phyloP scores from a whole-genome alignment of 768 basidiomycete species.

The Pulveroboletus sp. region DNA sequence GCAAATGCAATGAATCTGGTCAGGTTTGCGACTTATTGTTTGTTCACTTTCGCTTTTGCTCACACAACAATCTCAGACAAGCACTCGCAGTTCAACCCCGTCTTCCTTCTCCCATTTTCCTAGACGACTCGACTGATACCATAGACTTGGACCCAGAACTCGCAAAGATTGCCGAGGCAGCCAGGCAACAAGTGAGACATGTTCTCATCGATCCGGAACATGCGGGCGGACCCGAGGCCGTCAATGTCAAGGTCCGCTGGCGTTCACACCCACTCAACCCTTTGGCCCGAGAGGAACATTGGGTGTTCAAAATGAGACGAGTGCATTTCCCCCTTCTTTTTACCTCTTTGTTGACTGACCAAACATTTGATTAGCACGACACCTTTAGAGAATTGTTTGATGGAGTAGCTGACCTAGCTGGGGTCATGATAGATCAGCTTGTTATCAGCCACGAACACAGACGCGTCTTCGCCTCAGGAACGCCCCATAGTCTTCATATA shows the following conservation, averaged over 20 bases:
- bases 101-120: conserved; percentile 43
- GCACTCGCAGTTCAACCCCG: conserved; percentile 40
- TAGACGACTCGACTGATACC: conserved; percentile 45
- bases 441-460: conserved; percentile 58
- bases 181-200: conserved; percentile 27
- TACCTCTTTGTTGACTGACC: not conserved
- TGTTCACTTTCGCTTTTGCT: not conserved
- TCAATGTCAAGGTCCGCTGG: conserved; percentile 60
- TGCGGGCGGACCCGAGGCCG: conserved; percentile 32
- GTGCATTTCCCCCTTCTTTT: conserved; percentile 34
- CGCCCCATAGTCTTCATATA: conserved; percentile 59
- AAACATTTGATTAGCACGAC: conserved; percentile 44
- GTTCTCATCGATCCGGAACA: conserved; percentile 21
- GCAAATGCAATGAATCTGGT: conserved; percentile 56
- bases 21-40: conserved; percentile 39
- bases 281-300: conserved; percentile 35
- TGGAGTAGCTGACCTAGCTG: conserved; percentile 56
- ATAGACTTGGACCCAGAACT: conserved; percentile 60
- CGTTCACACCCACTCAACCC: conserved; percentile 55
- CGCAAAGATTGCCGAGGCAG: conserved; percentile 46
- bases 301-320: conserved; percentile 55
- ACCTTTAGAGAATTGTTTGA: conserved; percentile 63
- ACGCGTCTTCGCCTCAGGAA: conserved; percentile 65
- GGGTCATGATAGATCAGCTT: conserved; percentile 46
- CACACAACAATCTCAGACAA: conserved; percentile 34